Evolutionary conservation across 805 yeast species (phyloP).

Genomic region (Wickerhamomyces ciferrii): DNA sequence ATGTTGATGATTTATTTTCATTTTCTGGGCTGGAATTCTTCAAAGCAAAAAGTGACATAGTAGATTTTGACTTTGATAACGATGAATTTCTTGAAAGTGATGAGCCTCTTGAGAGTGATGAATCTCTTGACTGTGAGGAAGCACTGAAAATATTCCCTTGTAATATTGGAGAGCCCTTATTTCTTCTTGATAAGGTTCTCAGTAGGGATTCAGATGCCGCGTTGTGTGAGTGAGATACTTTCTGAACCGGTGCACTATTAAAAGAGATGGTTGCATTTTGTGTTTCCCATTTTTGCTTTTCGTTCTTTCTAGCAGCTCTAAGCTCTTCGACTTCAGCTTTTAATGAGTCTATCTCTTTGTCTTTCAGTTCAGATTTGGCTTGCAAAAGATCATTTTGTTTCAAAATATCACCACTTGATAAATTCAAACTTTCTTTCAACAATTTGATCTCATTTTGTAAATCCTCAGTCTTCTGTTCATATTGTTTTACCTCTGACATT

Average conservation of each 20-base stretch:
- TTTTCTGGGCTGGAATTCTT: background rate
- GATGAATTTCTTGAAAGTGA: background rate
- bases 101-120: background rate
- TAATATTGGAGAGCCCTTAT: constrained; percentile 1
- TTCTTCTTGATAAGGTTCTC: constrained; percentile 34
- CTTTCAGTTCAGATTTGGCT: constrained; percentile 58
- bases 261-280: constrained; percentile 2
- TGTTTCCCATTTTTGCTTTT: constrained; percentile 42
- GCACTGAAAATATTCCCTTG: background rate
- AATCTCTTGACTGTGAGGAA: background rate
- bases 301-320: constrained; percentile 45
- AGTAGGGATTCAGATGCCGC: constrained; percentile 27
- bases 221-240: background rate
- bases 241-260: background rate
- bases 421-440: constrained; percentile 7
- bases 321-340: constrained; percentile 55
- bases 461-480: constrained; percentile 33
- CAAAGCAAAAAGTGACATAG: background rate
- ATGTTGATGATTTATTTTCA: too few species aligned
- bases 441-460: constrained; percentile 24
- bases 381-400: constrained; percentile 48
- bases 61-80: background rate
- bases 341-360: constrained; percentile 48
- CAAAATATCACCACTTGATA: constrained; percentile 24
- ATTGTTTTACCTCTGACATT: constrained; percentile 40